Evolutionary conservation across 176 grass and related monocot genomes (phyloP).

Genomic region (Microstegium vimineum): DNA sequence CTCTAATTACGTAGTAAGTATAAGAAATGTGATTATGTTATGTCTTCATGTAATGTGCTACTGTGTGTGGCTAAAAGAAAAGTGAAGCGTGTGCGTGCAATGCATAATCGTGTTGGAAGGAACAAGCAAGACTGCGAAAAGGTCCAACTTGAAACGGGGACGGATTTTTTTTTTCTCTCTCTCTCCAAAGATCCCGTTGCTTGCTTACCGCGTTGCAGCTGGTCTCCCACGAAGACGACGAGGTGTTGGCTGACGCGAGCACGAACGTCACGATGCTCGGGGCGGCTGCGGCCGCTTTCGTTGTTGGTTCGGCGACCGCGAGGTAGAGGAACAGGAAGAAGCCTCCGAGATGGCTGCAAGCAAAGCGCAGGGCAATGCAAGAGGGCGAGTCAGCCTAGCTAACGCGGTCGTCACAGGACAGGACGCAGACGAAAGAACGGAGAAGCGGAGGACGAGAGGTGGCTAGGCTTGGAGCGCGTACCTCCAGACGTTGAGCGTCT

Average conservation of each 20-base stretch:
- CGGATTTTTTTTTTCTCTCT: too few relatives aligned
- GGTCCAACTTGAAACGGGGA: neutral
- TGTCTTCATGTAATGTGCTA: neutral
- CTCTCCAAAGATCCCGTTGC: neutral
- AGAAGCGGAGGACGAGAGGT: neutral
- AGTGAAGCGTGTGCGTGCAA: neutral
- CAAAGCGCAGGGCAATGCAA: neutral
- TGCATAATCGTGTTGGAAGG: neutral
- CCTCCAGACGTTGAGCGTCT: conserved; percentile 99
- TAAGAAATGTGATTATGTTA: neutral
- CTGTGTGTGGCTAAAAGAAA: too few relatives aligned
- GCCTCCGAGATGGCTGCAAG: conserved; percentile 75
- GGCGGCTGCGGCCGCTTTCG: neutral
- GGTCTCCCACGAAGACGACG: conserved; percentile 39
- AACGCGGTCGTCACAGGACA: too few relatives aligned
- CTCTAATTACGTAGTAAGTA: too few relatives aligned
- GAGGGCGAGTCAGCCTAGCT: neutral
- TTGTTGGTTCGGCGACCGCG: conserved; percentile 33
- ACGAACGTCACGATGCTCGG: conserved; percentile 38
- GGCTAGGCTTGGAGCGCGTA: neutral
- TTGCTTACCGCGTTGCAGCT: conserved; percentile 47
- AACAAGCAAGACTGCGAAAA: neutral
- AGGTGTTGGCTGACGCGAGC: conserved; percentile 40
- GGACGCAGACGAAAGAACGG: neutral
- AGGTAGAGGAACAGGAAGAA: conserved; percentile 84